Conservation (phyloP, 768 basidiomycete genomes). For the Filobasidium wieringae region DNA sequence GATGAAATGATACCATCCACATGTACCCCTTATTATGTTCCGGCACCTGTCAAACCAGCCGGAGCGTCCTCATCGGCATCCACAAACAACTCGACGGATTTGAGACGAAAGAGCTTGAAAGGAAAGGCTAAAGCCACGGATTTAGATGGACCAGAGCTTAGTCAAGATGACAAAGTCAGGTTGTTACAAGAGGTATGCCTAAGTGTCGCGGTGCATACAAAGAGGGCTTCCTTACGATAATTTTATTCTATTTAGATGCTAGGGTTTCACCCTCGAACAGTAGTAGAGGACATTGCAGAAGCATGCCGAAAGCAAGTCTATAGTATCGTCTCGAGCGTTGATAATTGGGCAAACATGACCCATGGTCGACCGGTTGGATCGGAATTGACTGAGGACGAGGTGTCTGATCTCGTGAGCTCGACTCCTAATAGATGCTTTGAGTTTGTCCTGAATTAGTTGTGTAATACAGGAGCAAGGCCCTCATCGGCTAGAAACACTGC, state of each 20-base stretch:
- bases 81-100: background rate
- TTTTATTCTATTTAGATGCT: slow-evolving; percentile 47
- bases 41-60: slow-evolving; percentile 10
- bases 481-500: slow-evolving; percentile 72
- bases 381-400: background rate
- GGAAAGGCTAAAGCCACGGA: background rate
- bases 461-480: slow-evolving; percentile 48
- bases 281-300: slow-evolving; percentile 79
- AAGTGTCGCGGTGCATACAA: too few relatives aligned
- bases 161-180: slow-evolving; percentile 21
- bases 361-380: background rate
- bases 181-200: slow-evolving; percentile 29
- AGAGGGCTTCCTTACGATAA: background rate
- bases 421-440: background rate
- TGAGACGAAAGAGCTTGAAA: background rate
- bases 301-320: slow-evolving; percentile 66
- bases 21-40: background rate
- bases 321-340: slow-evolving; percentile 62
- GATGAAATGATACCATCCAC: background rate
- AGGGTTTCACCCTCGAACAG: slow-evolving; percentile 69
- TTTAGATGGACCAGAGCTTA: slow-evolving; percentile 1
- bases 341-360: background rate
- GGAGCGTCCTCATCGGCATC: slow-evolving; percentile 26
- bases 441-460: background rate
- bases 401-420: background rate